Evolutionary conservation across 1,284 basidiomycete species (phyloP).

Genomic region (Marasmius tenuissimus): DNA sequence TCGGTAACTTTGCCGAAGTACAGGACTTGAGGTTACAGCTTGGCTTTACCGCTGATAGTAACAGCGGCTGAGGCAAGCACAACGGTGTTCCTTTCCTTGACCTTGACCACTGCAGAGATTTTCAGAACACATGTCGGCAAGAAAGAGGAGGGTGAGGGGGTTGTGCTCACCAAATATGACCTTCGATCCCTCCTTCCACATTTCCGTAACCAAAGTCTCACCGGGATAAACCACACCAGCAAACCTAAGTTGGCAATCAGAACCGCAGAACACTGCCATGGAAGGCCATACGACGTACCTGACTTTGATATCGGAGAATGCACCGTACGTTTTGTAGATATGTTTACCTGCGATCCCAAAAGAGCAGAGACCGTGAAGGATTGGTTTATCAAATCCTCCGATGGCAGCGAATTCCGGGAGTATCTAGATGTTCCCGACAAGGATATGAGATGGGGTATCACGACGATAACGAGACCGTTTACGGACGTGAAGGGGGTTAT

Average conservation of each 20-base stretch:
- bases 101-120: slow-evolving; percentile 57
- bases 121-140: neutral
- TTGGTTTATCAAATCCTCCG: slow-evolving; percentile 93
- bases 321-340: slow-evolving; percentile 84
- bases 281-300: slow-evolving; percentile 50
- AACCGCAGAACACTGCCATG: neutral
- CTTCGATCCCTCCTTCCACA: slow-evolving; percentile 97
- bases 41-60: slow-evolving; percentile 64
- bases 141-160: neutral
- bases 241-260: slow-evolving; percentile 52
- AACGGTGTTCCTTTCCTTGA: slow-evolving; percentile 72
- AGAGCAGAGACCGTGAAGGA: slow-evolving; percentile 83
- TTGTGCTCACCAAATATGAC: slow-evolving; percentile 79
- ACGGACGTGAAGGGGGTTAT: slow-evolving; percentile 87
- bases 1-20: neutral
- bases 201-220: slow-evolving; percentile 91
- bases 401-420: slow-evolving; percentile 92
- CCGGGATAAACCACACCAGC: slow-evolving; percentile 93
- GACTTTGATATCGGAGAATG: slow-evolving; percentile 94
- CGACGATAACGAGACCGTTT: neutral
- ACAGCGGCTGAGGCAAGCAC: slow-evolving; percentile 78
- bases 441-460: slow-evolving; percentile 1
- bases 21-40: slow-evolving; percentile 43
- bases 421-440: slow-evolving; percentile 55
- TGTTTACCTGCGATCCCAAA: slow-evolving; percentile 97